Base-by-base conservation (phyloP, 2,329 filamentous ascomycete genomes). In the Colletotrichum simmondsii region DNA sequence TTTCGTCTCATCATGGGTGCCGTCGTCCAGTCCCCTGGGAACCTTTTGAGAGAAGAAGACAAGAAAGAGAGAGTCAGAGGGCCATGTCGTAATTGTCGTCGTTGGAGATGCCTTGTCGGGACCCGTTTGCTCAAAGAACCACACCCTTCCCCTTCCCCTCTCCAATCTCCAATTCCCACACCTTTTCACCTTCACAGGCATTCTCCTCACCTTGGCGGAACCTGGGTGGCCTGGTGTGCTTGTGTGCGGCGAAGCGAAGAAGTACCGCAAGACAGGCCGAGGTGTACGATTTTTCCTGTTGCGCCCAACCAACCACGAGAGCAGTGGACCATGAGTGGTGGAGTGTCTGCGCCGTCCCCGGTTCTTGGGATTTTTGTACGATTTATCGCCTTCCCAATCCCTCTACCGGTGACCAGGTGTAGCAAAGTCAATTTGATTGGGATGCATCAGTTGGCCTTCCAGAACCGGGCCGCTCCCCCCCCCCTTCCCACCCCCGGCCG, bases 391-490 rank as follows among this genome's bases (percentile, higher is more conserved):
- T 72, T 72, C 69, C 69, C 37, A 72, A 69, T 69, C 11, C 59
- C 46, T 68, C 62, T 37, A 72, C 69, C 69, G 65, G 69, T 64
- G 69, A 69, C 69, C 65, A 54, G 69, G 69, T 69, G 69, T 53
- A 54, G 59, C 37, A 28, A 37, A 66, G 49, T 22, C 30, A 16
- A 53, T 64, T 68, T 64, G 69, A 72, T 72, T 71, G 52, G 57
- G 59, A 71, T 68, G 58, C 57, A 46, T 26, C 67, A 32, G 19
- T 62, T 14, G 26, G 19, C 37, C 37, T 32, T 52, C 59, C 37
- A 52, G 59, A 30, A 52, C 46, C 32, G 49, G 37, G 35, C 16
- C 52, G n/a, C 30, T 30, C 11, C 12, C 32, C 56, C 32, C 56
- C 19, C 46, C 54, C 35, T 19, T n/a, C 56, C 63, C 35, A 12